These are phyloP conservation scores for Sarocladiaceae sp. DNA, from an alignment of 2,329 filamentous ascomycete species.

Conservation along the genomic window DNA sequence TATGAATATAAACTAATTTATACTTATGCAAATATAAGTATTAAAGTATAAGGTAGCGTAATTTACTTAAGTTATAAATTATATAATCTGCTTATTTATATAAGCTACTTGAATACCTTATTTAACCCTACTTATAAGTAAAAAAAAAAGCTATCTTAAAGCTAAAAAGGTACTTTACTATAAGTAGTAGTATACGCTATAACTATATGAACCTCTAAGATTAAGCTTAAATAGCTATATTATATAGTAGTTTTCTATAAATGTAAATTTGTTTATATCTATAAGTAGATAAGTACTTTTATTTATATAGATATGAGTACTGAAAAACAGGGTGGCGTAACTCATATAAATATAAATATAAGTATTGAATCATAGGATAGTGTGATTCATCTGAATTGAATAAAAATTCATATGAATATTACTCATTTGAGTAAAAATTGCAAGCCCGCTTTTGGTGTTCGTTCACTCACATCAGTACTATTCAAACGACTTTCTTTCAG, in stretches of 20 bases:
- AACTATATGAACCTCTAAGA: not conserved
- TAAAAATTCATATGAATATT: too few species aligned
- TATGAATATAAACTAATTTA: too few species aligned
- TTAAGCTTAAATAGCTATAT: too few species aligned
- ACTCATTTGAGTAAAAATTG: not conserved
- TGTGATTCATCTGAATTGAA: not conserved
- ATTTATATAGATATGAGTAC: not conserved
- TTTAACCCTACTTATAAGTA: not conserved
- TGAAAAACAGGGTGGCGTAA: not conserved
- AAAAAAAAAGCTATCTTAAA: too few species aligned
- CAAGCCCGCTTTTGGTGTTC: not conserved
- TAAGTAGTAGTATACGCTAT: not conserved
- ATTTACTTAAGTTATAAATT: too few species aligned
- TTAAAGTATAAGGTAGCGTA: not conserved
- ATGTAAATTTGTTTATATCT: not conserved
- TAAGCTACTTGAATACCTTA: not conserved
- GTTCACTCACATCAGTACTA: too few species aligned
- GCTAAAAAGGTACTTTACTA: too few species aligned
- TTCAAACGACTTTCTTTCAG: not conserved
- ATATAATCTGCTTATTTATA: not conserved
- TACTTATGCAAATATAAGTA: not conserved
- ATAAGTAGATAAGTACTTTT: not conserved
- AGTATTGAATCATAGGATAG: not conserved
- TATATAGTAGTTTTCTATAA: not conserved
- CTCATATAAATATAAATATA: not conserved